These are phyloP conservation scores for Didymella glomerata DNA, from an alignment of 2,329 filamentous ascomycete genomes.

Conservation along the genomic window DNA sequence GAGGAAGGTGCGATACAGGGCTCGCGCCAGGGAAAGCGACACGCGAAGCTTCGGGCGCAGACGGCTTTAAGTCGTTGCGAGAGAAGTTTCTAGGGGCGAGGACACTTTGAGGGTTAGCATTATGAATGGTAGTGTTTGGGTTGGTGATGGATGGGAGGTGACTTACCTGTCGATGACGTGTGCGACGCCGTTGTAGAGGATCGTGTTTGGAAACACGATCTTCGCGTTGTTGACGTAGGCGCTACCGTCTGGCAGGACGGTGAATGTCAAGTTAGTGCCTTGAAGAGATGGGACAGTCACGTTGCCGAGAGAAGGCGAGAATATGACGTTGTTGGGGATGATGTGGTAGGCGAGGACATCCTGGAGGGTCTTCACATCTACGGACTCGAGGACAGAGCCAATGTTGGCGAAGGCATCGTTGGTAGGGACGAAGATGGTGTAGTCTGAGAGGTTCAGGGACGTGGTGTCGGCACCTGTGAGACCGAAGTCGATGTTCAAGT, in stretches of 20 bases:
- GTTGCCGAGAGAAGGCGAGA: conserved; percentile 37
- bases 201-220: conserved; percentile 36
- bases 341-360: conserved; percentile 40
- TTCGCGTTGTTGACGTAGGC: conserved; percentile 38
- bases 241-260: conserved; percentile 35
- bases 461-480: conserved; percentile 21
- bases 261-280: conserved; percentile 34
- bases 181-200: conserved; percentile 38
- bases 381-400: conserved; percentile 33
- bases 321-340: conserved; percentile 39
- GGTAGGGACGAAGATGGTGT: conserved; percentile 81
- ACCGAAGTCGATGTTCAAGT: conserved; percentile 35
- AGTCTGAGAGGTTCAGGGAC: conserved; percentile 61
- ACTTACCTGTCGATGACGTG: conserved; percentile 39
- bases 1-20: conserved; percentile 26
- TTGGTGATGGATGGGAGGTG: too few relatives aligned
- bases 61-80: conserved; percentile 26
- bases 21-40: conserved; percentile 36
- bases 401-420: conserved; percentile 76
- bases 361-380: conserved; percentile 31
- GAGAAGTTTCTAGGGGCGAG: conserved; percentile 29
- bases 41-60: conserved; percentile 28
- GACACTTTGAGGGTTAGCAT: conserved; percentile 21
- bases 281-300: conserved; percentile 35
- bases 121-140: background rate